Percentiles rank a stretch among this genome's conserved stretches.
Evolutionary conservation across 768 basidiomycete species (phyloP).

Genomic region (Tricholoma sp.): DNA sequence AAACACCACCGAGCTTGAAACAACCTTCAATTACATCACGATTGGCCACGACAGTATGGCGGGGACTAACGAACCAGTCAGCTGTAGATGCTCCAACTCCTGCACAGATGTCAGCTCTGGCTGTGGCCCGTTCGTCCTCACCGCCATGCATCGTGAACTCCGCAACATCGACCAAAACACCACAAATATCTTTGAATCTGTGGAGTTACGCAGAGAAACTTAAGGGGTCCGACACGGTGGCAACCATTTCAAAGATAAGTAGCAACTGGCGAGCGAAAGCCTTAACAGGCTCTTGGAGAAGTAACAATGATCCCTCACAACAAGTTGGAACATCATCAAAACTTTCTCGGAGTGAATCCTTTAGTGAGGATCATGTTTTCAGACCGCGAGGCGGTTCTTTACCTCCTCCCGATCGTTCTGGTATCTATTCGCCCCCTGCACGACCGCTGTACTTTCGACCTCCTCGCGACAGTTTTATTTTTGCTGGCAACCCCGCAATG

Average conservation of each 20-base stretch:
- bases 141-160: conserved; percentile 10
- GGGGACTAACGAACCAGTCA: conserved; percentile 69
- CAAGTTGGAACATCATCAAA: conserved; percentile 10
- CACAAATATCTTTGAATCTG: conserved; percentile 33
- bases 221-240: conserved; percentile 67
- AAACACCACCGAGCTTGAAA: conserved; percentile 25
- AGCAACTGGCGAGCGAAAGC: conserved; percentile 73
- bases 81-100: conserved; percentile 61
- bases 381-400: conserved; percentile 33
- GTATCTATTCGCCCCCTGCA: conserved; percentile 47
- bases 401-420: conserved; percentile 30
- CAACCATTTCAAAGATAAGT: conserved; percentile 66
- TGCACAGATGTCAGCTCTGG: conserved; percentile 28
- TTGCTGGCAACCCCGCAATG: conserved; percentile 14
- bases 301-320: neutral
- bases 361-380: conserved; percentile 2
- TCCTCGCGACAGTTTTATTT: conserved; percentile 51
- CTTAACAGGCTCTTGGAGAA: conserved; percentile 39
- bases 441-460: conserved; percentile 54
- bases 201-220: conserved; percentile 74
- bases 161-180: conserved; percentile 6
- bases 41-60: conserved; percentile 64
- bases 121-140: conserved; percentile 17
- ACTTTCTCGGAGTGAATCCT: conserved; percentile 6
- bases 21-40: conserved; percentile 41